Evolutionary conservation across 2,329 filamentous ascomycete genomes (phyloP).

Genomic region (Penicillium sp.): DNA sequence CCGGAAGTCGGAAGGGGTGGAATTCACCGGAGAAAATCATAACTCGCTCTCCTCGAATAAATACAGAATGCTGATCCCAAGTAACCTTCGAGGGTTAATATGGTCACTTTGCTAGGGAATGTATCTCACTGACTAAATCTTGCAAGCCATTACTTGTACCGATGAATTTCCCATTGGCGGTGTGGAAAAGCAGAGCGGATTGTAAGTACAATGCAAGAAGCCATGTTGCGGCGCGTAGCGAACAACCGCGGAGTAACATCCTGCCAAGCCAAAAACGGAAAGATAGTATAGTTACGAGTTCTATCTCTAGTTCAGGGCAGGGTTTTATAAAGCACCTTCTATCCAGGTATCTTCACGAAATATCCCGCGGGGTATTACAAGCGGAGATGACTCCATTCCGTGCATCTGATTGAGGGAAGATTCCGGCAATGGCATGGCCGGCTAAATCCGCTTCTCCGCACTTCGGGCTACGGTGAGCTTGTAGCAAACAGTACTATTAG

Average conservation of each 20-base stretch:
- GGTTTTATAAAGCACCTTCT: not conserved
- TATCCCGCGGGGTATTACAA: not conserved
- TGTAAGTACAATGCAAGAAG: not conserved
- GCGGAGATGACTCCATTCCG: not conserved
- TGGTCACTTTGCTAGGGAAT: too few species aligned
- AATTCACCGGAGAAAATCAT: slow-evolving; percentile 74
- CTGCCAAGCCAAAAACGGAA: not conserved
- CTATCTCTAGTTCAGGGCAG: not conserved
- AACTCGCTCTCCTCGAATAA: slow-evolving; percentile 66
- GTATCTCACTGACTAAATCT: not conserved
- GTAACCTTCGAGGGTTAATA: slow-evolving; percentile 7
- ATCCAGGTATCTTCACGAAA: not conserved
- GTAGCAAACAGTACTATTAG: not conserved
- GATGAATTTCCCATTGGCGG: not conserved
- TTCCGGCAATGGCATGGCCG: not conserved
- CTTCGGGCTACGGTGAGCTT: not conserved
- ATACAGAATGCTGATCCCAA: slow-evolving; percentile 19
- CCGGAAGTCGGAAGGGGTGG: slow-evolving; percentile 67
- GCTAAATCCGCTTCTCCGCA: slow-evolving; percentile 4
- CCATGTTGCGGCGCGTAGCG: not conserved
- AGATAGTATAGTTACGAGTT: not conserved
- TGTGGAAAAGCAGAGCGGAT: not conserved
- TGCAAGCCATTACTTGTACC: not conserved
- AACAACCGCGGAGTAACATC: not conserved
- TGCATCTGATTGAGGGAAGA: slow-evolving; percentile 12